Conservation (phyloP, 768 basidiomycete genomes). For the Solioccasus polychromus region DNA sequence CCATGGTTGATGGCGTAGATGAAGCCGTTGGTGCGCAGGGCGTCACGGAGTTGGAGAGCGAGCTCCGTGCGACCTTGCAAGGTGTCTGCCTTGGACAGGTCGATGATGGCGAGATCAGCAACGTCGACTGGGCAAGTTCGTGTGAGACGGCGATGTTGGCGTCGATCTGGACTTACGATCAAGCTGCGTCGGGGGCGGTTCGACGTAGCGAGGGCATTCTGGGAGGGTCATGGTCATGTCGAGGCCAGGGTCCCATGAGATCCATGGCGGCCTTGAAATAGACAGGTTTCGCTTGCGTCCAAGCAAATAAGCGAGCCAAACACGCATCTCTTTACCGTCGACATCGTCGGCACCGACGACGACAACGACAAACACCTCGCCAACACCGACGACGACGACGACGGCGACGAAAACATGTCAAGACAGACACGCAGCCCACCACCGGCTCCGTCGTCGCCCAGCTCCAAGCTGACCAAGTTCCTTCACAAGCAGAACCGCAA, state of each 20-base stretch:
- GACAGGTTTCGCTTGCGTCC: too few species aligned
- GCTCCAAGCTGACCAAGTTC: conserved; percentile 64
- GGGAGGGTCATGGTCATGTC: conserved; percentile 32
- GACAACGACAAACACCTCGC: conserved; percentile 12
- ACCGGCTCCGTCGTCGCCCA: conserved; percentile 41
- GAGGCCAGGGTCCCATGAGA: neutral
- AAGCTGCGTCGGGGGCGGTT: conserved; percentile 31
- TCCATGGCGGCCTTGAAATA: too few species aligned
- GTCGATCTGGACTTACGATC: conserved; percentile 26
- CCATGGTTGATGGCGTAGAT: conserved; percentile 40
- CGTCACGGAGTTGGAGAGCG: conserved; percentile 41
- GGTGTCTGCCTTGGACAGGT: conserved; percentile 42
- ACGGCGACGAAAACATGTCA: too few species aligned
- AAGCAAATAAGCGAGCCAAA: conserved; percentile 26
- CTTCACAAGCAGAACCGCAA: conserved; percentile 61
- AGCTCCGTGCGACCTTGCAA: conserved; percentile 41
- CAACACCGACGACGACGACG: conserved; percentile 6
- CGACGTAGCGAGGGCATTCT: conserved; percentile 33
- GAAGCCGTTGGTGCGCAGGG: conserved; percentile 43
- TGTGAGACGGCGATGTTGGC: neutral
- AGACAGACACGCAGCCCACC: conserved; percentile 44
- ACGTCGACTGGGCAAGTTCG: conserved; percentile 40
- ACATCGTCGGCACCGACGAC: conserved; percentile 20
- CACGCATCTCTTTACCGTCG: conserved; percentile 13
- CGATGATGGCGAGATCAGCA: conserved; percentile 52